Evolutionary conservation across 257 asterid genomes (phyloP).

Genomic region (Forsythia suspensa): DNA sequence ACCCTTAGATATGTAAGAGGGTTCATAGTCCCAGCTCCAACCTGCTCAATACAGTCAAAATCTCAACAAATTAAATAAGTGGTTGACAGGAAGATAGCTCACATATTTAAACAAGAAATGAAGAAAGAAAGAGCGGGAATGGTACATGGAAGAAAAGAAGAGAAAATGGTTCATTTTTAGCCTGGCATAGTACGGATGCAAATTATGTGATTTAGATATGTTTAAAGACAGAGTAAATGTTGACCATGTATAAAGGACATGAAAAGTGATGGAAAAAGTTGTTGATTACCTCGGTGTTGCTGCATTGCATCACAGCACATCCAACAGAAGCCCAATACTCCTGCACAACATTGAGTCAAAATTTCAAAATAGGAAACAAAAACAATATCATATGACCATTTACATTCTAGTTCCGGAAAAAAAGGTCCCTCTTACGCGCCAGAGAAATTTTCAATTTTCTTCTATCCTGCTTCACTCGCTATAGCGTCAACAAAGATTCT

Average conservation of each 20-base stretch:
- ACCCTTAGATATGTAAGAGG: constrained; percentile 93
- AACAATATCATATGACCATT: background rate
- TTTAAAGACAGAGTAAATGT: background rate
- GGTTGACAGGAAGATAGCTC: constrained; percentile 4
- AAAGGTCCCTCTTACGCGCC: background rate
- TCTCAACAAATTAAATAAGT: constrained; percentile 25
- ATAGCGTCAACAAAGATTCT: background rate
- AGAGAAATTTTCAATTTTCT: background rate
- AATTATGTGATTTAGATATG: background rate
- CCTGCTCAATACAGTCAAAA: constrained; percentile 56
- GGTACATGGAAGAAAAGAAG: background rate
- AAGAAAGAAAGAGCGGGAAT: background rate
- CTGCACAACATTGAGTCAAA: constrained; percentile 38
- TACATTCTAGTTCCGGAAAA: background rate
- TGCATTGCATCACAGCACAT: constrained; percentile 98
- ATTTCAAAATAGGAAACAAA: background rate
- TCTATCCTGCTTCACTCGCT: background rate
- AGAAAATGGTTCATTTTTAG: constrained; percentile 1
- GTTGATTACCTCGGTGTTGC: constrained; percentile 85
- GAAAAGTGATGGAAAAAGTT: background rate
- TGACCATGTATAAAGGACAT: constrained; percentile 1
- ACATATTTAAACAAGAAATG: background rate
- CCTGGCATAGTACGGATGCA: background rate
- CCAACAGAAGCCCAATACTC: constrained; percentile 99
- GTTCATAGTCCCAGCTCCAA: constrained; percentile 99